These are phyloP conservation scores for Pyrenula massariospora DNA, from an alignment of 495 filamentous ascomycete genomes.

Conservation along the genomic window DNA sequence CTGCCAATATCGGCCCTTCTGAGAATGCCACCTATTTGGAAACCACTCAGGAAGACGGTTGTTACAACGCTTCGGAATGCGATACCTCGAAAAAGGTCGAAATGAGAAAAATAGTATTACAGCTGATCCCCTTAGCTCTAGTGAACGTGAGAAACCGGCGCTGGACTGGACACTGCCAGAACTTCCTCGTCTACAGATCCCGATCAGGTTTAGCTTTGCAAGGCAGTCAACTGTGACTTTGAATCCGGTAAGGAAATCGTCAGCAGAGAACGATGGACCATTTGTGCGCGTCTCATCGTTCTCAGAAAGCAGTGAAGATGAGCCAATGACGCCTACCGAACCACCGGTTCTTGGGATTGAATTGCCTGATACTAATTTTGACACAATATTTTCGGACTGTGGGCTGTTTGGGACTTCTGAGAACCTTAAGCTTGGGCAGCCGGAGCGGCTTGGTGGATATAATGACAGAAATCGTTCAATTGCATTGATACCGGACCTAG, in stretches of 20 bases:
- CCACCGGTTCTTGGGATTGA: background rate
- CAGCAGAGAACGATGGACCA: background rate
- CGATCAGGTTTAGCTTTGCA: background rate
- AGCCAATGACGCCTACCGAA: background rate
- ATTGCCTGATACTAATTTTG: background rate
- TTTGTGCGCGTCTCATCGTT: background rate
- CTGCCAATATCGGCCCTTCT: background rate
- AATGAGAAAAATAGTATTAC: background rate
- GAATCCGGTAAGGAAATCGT: background rate
- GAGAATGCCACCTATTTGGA: background rate
- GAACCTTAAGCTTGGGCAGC: background rate
- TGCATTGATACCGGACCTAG: background rate
- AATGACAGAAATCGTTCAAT: background rate
- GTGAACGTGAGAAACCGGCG: background rate
- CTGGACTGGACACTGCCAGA: background rate
- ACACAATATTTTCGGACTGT: background rate
- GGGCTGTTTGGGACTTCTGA: background rate
- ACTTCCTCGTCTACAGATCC: background rate
- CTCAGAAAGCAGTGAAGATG: background rate
- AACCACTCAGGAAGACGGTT: background rate
- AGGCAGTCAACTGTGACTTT: background rate
- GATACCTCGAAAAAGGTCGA: background rate
- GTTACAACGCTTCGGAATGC: background rate
- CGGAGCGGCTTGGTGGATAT: background rate
- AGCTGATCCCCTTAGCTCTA: background rate